These are phyloP conservation scores for Pleurotus pulmonarius DNA, from an alignment of 768 basidiomycete species.

Conservation along the genomic window DNA sequence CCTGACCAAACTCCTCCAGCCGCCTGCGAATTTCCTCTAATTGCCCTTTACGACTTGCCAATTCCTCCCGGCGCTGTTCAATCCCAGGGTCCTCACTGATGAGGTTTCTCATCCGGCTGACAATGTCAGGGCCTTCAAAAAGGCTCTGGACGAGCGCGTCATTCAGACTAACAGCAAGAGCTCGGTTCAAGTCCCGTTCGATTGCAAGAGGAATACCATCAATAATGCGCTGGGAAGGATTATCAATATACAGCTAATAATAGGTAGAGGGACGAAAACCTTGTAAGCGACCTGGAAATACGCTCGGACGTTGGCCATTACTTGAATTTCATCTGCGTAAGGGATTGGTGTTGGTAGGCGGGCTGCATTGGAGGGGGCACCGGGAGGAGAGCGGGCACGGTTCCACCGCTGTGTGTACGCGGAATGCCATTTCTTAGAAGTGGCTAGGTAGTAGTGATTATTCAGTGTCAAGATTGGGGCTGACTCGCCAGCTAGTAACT, in stretches of 20 bases:
- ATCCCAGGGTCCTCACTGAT: conserved; percentile 37
- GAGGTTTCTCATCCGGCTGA: conserved; percentile 22
- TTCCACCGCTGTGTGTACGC: not conserved
- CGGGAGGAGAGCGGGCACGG: too few relatives aligned
- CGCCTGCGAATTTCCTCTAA: conserved; percentile 29
- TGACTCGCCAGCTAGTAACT: conserved; percentile 8
- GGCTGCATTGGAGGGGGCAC: too few relatives aligned
- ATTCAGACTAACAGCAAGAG: conserved; percentile 30
- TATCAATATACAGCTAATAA: not conserved
- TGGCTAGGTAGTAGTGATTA: conserved; percentile 14
- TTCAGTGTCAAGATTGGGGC: conserved; percentile 23
- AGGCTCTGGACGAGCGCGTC: conserved; percentile 29
- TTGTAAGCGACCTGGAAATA: conserved; percentile 56
- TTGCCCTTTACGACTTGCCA: conserved; percentile 21
- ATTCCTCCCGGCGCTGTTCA: conserved; percentile 22
- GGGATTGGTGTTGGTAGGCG: not conserved
- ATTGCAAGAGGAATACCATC: conserved; percentile 51
- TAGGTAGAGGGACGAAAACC: conserved; percentile 23
- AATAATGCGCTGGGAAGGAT: conserved; percentile 41
- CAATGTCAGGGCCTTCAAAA: conserved; percentile 10
- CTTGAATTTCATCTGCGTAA: conserved; percentile 37
- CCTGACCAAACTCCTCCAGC: conserved; percentile 20
- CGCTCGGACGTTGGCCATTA: conserved; percentile 54
- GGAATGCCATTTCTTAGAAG: conserved; percentile 20
- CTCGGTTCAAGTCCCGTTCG: conserved; percentile 39